Evolutionary conservation across 768 basidiomycete genomes (phyloP), one percentile per base, ranked within the genome.

Genomic region (Sporobolomyces roseus): DNA sequence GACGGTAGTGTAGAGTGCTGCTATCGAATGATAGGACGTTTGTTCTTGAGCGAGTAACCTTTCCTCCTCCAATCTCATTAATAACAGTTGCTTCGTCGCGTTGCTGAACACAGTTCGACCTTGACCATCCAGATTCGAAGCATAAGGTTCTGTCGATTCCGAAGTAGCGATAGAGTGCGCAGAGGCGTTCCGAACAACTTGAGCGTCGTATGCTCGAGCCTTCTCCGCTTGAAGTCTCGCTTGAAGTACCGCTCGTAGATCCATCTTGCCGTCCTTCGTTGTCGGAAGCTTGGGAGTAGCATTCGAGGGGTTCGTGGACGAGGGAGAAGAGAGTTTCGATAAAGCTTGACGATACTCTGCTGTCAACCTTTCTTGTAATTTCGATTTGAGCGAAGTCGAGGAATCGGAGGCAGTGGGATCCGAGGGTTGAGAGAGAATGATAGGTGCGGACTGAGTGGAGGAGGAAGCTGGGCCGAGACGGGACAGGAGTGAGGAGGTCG

Each of bases 281-380:
- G 19, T 21, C 13, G 17, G 23, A 4, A 17, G 19, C 7, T 21
- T 27, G 5, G 9, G 25, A 23, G 49, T 25, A 50, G 12, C 17
- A 12, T n/a, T 48, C 21, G 53, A 19, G 4, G 49, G 2, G 10
- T 35, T 8, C 10, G 61, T 3, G 21, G n/a, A 2, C 1, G 66
- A 7, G 6, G 45, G 25, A 2, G 61, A 21, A 1, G 14, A 10
- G 25, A 50, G 38, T 32, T 61, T 16, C 23, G 54, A 17, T 35
- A 72, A 38, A 3, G 71, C 64, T 35, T 65, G 32, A 17, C 71
- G 66, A 43, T 72, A 72, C 41, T 72, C 71, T 45, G 71, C 71
- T 30, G 32, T 65, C 1, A 72, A 35, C 27, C 71, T 49, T 2
- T 61, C 63, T 10, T 68, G 54, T 2, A 72, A 48, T 25, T 63